Evolutionary conservation across 2,329 filamentous ascomycete species (phyloP), one percentile per base, ranked within the genome.

Genomic region (Aureobasidium sp.): DNA sequence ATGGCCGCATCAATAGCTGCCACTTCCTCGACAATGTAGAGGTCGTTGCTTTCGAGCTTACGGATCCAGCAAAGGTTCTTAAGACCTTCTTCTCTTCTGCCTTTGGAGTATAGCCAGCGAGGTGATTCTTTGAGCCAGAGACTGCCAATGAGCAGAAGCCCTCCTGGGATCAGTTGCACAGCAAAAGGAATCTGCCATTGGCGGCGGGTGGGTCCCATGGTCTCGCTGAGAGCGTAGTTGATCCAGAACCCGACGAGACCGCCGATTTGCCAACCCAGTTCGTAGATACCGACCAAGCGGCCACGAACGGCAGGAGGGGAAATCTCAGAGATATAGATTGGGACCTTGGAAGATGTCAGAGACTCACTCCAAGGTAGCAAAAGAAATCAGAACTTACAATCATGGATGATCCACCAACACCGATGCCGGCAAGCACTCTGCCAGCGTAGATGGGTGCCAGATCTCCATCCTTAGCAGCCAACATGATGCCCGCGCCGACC

Each of bases 21-120:
- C 27, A 92, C 78, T 73, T 92, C 89, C 71, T 92, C 88, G 1
- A 87, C 76, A 63, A 92, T 87, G 71, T 91, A 91, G 15, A 84
- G 74, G 65, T 89, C 80, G 6, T 81, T 77, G 0, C 75, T 70
- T 9, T 77, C 71, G 1, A 87, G 79, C 55, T 85, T 82, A 44
- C 86, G 80, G 66, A 89, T 84, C 84, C 85, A 88, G 78, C 81
- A 84, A 6, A 79, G 69, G 51, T 78, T 78, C 53, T 70, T 70
- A 6, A 79, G 61, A 3, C 76, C 78, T 62, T 75, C 64, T 17
- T 76, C 73, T 31, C 77, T 73, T 37, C 70, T 69, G 55, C 75
- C 74, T 62, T 77, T 78, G 20, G 69, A 69, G 62, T 78, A 70
- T 14, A 79, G 69, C 77, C 77, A 79, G 44, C 78, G 70, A 5